Base-by-base conservation (phyloP, 1,284 basidiomycete species). In the Abortiporus biennis region DNA sequence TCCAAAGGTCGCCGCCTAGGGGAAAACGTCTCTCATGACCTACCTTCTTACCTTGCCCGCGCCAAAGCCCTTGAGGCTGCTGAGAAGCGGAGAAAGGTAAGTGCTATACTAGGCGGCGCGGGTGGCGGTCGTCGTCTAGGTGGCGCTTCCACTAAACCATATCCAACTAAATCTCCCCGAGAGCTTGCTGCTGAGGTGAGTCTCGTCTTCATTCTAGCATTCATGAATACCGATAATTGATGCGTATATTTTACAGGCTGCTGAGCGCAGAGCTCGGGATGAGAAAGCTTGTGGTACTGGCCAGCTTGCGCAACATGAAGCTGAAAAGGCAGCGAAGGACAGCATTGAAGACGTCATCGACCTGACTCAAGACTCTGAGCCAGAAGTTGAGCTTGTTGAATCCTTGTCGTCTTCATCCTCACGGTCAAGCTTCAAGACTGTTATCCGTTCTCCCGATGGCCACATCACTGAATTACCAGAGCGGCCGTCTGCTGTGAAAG, bases 161-260 rank as follows among this genome's bases (percentile, higher is more conserved):
- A n/a, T n/a, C 57, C 59, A 27, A 72, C 66, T 11, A 65, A 83
- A 51, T 75, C 72, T 31, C 80, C 80, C 24, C 69, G 84, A 45
- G 82, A 93, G 57, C 64, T 90, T 32, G 77, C 88, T 12, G 87
- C 81, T 6, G 76, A 81, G 65, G 90, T 91, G 51, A 54, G 80
- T 65, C 20, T 27, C 6, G 44, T 36, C 17, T 21, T 42, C 20
- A 20, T 38, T 40, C 30, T 19, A 20, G 43, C 30, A 22, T 13
- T 19, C 15, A 23, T 42, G 27, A 42, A 12, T n/a, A n/a, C 9
- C 21, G 42, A 12, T 24, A 9, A 12, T 31, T 42, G 27, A 29
- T 27, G 23, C 19, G 38, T 39, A 37, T 33, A 19, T 33, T 45
- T 24, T 44, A n/a, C 54, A 92, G 89, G 91, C 91, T 35, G 91